Base-by-base conservation (phyloP, 2,329 filamentous ascomycete species). In the Exophiala calicioides region DNA sequence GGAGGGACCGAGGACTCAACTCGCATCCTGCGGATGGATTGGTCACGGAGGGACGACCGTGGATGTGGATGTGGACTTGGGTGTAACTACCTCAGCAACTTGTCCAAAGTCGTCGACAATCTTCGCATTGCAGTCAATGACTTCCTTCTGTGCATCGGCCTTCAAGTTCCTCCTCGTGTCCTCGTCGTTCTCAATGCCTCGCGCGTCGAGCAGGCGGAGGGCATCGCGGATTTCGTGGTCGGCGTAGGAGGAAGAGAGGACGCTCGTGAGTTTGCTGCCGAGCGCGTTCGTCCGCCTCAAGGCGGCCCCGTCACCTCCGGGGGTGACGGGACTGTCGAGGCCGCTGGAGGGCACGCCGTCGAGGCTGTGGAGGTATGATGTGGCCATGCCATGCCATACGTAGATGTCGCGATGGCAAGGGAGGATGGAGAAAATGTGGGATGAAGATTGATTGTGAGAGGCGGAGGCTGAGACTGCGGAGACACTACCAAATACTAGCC, bases 141-240 rank as follows among this genome's bases (percentile, higher is more conserved):
- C 87, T 63, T 97, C 90, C 65, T 86, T 91, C 64, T 97, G 90
- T 4, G 55, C 57, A 42, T 49, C 47, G 8, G 55, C 45, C 30
- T 90, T 82, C 12, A 97, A 70, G 48, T 88, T 84, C 4, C 91
- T 82, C 40, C 93, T 80, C 2, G 84, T 85, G 56, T 90, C 86
- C 7, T 87, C 77, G 9, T 82, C 88, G 63, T 95, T 96, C 44
- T 78, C 72, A 10, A 90, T 67, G 1, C 77, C 77, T 26, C 87
- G 79, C 38, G 80, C 72, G 67, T 96, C 91, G 15, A 97, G 72
- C 1, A 93, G 81, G 41, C 80, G 75, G 21, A 98, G 72, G 10
- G 90, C 85, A 72, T 95, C 88, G 56, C 89, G 82, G 58, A 97
- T 95, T 58, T 96, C 91, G 4, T 88, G 78, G 68, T 97, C 93